Evolutionary conservation across 1,139 yeast genomes (phyloP).

Genomic region (Geotrichum aggregatum): DNA sequence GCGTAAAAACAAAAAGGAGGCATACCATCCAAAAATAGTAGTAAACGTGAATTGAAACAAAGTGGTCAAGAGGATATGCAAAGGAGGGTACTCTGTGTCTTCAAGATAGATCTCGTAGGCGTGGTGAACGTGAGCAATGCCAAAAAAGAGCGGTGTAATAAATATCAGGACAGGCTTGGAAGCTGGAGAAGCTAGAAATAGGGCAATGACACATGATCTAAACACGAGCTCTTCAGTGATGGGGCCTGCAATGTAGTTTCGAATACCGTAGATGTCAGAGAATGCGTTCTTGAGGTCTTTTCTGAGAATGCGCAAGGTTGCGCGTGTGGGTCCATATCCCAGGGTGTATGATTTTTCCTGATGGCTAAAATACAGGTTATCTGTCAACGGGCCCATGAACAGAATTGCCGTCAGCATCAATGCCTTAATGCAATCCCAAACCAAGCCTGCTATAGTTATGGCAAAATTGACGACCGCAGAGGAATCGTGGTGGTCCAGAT

Average conservation of each 20-base stretch:
- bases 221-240: slow-evolving; percentile 82
- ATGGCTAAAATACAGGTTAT: slow-evolving; percentile 38
- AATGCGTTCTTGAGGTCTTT: slow-evolving; percentile 27
- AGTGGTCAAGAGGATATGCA: slow-evolving; percentile 42
- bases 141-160: slow-evolving; percentile 69
- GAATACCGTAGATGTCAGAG: slow-evolving; percentile 47
- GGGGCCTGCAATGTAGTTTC: slow-evolving; percentile 78
- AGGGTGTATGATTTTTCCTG: slow-evolving; percentile 22
- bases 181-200: slow-evolving; percentile 38
- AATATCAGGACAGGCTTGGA: slow-evolving; percentile 33
- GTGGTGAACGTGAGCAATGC: slow-evolving; percentile 90
- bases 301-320: slow-evolving; percentile 22
- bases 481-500: too few relatives aligned
- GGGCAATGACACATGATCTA: slow-evolving; percentile 55
- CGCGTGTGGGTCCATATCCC: slow-evolving; percentile 20
- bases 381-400: slow-evolving; percentile 59
- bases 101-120: slow-evolving; percentile 51
- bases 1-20: slow-evolving; percentile 55
- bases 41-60: slow-evolving; percentile 69
- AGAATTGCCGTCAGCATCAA: slow-evolving; percentile 34
- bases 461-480: neutral
- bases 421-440: slow-evolving; percentile 27
- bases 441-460: slow-evolving; percentile 15
- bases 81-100: slow-evolving; percentile 12
- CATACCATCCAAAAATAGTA: slow-evolving; percentile 70